These are phyloP conservation scores for Fremontodendron californicum DNA, from an alignment of 345 rosid genomes.

Conservation along the genomic window DNA sequence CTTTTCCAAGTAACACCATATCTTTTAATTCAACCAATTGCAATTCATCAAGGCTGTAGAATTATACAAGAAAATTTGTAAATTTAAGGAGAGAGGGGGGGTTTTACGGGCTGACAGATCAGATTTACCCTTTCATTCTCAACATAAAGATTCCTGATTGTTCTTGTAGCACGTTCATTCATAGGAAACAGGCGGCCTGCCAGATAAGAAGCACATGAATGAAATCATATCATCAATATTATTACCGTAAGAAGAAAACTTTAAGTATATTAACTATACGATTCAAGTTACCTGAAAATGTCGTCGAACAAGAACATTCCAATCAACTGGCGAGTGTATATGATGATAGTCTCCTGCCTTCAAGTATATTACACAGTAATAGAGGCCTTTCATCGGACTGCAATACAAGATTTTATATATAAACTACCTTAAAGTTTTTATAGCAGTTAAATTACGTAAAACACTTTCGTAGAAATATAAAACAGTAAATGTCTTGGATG, in stretches of 20 bases:
- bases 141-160: constrained; percentile 79
- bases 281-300: constrained; percentile 87
- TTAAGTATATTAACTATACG: not conserved
- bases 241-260: not conserved
- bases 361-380: constrained; percentile 92
- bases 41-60: not conserved
- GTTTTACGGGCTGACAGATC: not conserved
- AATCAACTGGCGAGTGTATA: constrained; percentile 85
- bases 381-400: constrained; percentile 86
- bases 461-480: not conserved
- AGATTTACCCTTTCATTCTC: constrained; percentile 91
- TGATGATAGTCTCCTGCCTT: constrained; percentile 92
- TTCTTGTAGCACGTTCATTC: constrained; percentile 88
- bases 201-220: constrained; percentile 7
- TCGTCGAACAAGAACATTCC: constrained; percentile 79
- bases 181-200: constrained; percentile 72
- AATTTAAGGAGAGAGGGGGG: not conserved
- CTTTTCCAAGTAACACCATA: not conserved
- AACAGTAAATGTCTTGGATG: not conserved
- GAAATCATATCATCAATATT: not conserved
- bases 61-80: not conserved
- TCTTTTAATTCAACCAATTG: not conserved
- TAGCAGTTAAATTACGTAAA: constrained; percentile 6
- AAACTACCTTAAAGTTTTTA: not conserved
- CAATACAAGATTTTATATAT: constrained; percentile 22